phyloP scores from a whole-genome alignment of 148 eudicot genomes.

The Cornus kousa region DNA sequence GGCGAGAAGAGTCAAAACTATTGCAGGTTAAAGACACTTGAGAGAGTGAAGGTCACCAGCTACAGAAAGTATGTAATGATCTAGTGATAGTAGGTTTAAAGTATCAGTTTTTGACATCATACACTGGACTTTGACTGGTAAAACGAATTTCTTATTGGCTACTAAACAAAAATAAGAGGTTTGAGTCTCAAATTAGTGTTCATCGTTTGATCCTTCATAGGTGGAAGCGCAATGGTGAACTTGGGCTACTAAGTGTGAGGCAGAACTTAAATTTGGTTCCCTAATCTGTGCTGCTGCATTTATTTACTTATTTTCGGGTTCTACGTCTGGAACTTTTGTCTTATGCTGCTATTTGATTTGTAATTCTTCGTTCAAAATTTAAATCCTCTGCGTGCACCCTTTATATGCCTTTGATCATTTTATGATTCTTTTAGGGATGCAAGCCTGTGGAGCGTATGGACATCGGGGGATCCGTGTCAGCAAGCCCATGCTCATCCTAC shows the following conservation, averaged over 20 bases:
- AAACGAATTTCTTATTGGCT: too few species aligned
- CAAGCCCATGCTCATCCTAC: constrained; percentile 65
- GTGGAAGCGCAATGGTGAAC: background rate
- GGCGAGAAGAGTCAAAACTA: too few species aligned
- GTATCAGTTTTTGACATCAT: too few species aligned
- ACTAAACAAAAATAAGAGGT: background rate
- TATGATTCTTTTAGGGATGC: constrained; percentile 44
- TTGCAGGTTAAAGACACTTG: too few species aligned
- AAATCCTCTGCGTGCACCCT: background rate
- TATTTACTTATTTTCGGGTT: background rate
- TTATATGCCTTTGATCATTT: background rate
- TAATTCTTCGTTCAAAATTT: background rate
- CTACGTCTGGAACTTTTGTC: background rate
- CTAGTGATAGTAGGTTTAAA: too few species aligned
- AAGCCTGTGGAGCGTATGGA: constrained; percentile 51
- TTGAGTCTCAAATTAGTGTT: background rate
- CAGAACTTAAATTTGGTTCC: too few species aligned
- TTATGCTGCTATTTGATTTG: background rate
- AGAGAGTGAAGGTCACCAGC: too few species aligned
- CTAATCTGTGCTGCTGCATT: background rate
- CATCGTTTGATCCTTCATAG: background rate
- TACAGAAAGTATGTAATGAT: too few species aligned
- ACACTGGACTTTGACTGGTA: too few species aligned
- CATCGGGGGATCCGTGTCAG: constrained; percentile 53
- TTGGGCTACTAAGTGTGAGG: background rate